Percentiles rank a stretch among this genome's conserved stretches.
Conservation (phyloP, 805 yeast species). For the Ogataea paradorogensis region DNA sequence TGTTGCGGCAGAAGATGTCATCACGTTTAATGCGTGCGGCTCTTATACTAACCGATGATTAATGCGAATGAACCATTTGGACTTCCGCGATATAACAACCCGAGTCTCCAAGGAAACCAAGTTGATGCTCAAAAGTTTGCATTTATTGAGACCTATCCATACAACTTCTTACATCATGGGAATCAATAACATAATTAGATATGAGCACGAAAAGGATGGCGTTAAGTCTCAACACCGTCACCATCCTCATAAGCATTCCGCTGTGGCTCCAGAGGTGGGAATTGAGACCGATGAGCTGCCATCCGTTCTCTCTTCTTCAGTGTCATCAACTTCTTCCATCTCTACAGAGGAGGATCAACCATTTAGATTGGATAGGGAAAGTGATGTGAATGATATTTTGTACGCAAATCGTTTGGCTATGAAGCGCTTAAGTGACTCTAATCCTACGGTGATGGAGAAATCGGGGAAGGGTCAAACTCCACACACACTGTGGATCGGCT, state of each 20-base stretch:
- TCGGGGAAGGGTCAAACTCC: slow-evolving; percentile 89
- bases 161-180: slow-evolving; percentile 20
- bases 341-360: slow-evolving; percentile 24
- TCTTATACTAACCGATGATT: neutral
- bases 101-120: neutral
- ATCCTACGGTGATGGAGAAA: slow-evolving; percentile 56
- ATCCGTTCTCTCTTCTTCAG: slow-evolving; percentile 6
- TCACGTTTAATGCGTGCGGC: slow-evolving; percentile 11
- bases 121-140: slow-evolving; percentile 4
- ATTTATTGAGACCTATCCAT: slow-evolving; percentile 6
- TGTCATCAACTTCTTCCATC: slow-evolving; percentile 8
- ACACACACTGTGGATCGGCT: slow-evolving; percentile 90
- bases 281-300: neutral
- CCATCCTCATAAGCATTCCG: slow-evolving; percentile 5
- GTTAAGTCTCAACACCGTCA: slow-evolving; percentile 8
- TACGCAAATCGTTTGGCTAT: slow-evolving; percentile 45
- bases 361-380: slow-evolving; percentile 46
- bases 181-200: slow-evolving; percentile 24
- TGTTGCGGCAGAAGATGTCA: slow-evolving; percentile 1
- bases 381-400: slow-evolving; percentile 47
- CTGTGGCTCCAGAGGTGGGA: neutral
- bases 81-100: slow-evolving; percentile 1
- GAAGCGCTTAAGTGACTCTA: slow-evolving; percentile 44
- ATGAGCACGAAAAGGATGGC: slow-evolving; percentile 24
- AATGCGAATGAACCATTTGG: neutral